Percentiles rank a stretch among this genome's conserved stretches.
Conservation (phyloP, 257 asterid genomes). For the Lavandula angustifolia region DNA sequence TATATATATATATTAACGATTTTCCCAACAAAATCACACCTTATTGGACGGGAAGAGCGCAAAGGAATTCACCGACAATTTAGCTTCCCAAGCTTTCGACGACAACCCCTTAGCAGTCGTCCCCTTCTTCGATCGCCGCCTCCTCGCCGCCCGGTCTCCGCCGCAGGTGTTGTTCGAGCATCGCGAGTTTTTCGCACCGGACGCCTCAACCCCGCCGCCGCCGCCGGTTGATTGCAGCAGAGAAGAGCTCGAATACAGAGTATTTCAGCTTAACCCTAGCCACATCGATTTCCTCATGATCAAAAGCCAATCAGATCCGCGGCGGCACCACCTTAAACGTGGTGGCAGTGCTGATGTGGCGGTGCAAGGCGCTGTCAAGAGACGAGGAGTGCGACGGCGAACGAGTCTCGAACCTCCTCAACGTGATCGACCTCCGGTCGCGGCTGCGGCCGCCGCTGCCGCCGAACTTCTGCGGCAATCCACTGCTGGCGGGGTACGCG, state of each 20-base stretch:
- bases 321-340: constrained; percentile 51
- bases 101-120: constrained; percentile 31
- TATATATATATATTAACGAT: no score
- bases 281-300: constrained; percentile 37
- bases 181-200: constrained; percentile 50
- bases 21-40: no score
- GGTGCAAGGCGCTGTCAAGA: constrained; percentile 64
- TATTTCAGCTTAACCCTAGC: constrained; percentile 44
- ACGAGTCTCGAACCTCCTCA: constrained; percentile 46
- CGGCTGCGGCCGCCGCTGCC: constrained; percentile 60
- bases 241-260: constrained; percentile 39
- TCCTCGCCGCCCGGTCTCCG: constrained; percentile 42
- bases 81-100: constrained; percentile 62
- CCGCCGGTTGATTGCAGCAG: constrained; percentile 47
- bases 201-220: constrained; percentile 35
- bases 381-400: constrained; percentile 11
- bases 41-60: constrained; percentile 57
- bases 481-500: constrained; percentile 50
- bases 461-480: constrained; percentile 56
- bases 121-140: constrained; percentile 43
- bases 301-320: constrained; percentile 29
- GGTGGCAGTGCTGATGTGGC: constrained; percentile 57
- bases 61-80: constrained; percentile 48
- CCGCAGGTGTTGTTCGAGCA: constrained; percentile 32
- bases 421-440: constrained; percentile 57